Evolutionary conservation across 2,329 filamentous ascomycete genomes (phyloP), one percentile per base, ranked within the genome.

Genomic region (Neonectria magnoliae): DNA sequence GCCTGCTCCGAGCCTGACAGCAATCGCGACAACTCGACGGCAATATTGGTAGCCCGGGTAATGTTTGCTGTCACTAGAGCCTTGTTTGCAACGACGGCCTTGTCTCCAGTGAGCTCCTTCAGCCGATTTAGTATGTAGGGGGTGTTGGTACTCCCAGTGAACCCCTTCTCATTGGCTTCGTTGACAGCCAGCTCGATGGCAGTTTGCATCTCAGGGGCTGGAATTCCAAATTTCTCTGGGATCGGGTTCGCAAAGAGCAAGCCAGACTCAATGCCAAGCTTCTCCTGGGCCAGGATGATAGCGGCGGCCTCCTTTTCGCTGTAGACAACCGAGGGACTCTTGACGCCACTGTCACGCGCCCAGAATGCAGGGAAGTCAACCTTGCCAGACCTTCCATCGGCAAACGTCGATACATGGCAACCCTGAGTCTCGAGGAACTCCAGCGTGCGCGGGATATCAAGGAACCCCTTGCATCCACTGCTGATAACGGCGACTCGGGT

Each of bases 321-420:
- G 57, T 89, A 81, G 45, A 98, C 87, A 1, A 92, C 87, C 22
- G 88, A 87, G 0, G 95, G 95, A 75, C 93, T 97, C 77, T 84
- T 89, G 57, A 91, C 81, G 13, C 94, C 93, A 77, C 94, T 98
- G 45, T 98, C 93, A 44, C 95, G 85, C 0, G 92, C 93, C 87
- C 93, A 99, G 79, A 99, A 99, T 0, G 93, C 93, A 1, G 96
- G 96, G 73, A 98, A 96, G 73, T 97, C 91, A 44, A 98, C 87
- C 6, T 85, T 81, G 2, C 89, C 91, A 27, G 81, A 80, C 41
- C 93, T 87, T 1, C 92, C 93, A 78, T 97, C 93, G 25, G 93
- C 90, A 81, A 98, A 99, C 2, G 96, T 98, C 4, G 90, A 92
- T 1, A 98, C 94, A 41, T 91, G 86, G 22, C 93, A 94, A 10